Evolutionary conservation across 176 grass and related monocot species (phyloP).

Genomic region (Dactylis glomerata): DNA sequence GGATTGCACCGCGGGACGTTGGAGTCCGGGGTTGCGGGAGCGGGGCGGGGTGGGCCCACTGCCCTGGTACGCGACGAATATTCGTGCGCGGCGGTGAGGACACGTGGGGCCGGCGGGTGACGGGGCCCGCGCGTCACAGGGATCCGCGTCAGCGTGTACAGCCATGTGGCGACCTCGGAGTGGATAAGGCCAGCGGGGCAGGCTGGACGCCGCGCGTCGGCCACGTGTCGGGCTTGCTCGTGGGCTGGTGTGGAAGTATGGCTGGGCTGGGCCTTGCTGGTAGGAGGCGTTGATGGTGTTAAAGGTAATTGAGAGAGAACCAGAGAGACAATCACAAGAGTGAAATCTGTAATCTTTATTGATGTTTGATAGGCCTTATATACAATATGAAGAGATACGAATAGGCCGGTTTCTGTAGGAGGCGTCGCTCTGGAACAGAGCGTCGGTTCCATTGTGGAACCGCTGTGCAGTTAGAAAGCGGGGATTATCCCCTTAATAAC

Average conservation of each 20-base stretch:
- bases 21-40: conserved; percentile 23
- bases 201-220: background rate
- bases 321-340: too few relatives aligned
- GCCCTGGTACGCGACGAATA: background rate
- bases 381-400: too few relatives aligned
- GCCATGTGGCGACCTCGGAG: background rate
- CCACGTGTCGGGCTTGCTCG: background rate
- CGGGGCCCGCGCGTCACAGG: background rate
- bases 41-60: background rate
- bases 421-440: too few relatives aligned
- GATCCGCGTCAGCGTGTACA: background rate
- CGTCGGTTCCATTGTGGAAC: too few relatives aligned
- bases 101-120: accelerated
- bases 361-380: too few relatives aligned
- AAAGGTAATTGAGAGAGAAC: too few relatives aligned
- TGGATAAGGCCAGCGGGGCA: background rate
- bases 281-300: too few relatives aligned
- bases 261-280: background rate
- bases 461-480: too few relatives aligned
- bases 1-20: conserved; percentile 25
- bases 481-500: too few relatives aligned
- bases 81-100: background rate
- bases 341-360: too few relatives aligned
- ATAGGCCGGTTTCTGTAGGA: too few relatives aligned
- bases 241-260: background rate